These are phyloP conservation scores for Pyrenophora teres DNA, from an alignment of 2,329 filamentous ascomycete species.

Conservation along the genomic window DNA sequence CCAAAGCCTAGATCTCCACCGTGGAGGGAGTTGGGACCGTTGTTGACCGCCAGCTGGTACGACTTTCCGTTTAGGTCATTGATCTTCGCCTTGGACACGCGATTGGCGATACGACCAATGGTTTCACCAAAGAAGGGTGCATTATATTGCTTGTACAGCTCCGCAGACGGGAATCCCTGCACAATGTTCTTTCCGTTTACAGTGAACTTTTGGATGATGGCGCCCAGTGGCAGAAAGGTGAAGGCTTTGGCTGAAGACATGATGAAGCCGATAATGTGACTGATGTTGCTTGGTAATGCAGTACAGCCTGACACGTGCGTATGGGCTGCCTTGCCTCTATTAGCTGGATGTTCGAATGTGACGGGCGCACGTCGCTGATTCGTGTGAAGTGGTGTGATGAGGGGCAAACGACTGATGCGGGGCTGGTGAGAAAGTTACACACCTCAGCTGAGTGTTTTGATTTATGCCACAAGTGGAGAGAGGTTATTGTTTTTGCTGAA, in stretches of 20 bases:
- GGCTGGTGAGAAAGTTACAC: constrained; percentile 19
- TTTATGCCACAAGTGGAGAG: neutral
- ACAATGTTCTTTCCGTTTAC: constrained; percentile 85
- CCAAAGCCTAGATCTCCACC: constrained; percentile 73
- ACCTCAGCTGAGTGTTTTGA: constrained; percentile 16
- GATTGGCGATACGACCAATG: constrained; percentile 83
- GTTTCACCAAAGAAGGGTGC: constrained; percentile 87
- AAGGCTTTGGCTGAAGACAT: constrained; percentile 44
- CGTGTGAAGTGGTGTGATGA: constrained; percentile 14
- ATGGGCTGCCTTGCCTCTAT: constrained; percentile 8
- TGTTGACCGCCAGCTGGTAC: constrained; percentile 75
- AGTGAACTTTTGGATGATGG: constrained; percentile 79
- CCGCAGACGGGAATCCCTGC: constrained; percentile 76
- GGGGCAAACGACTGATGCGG: constrained; percentile 21
- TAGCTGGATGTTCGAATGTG: constrained; percentile 3
- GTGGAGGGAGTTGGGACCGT: constrained; percentile 71
- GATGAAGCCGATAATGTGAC: constrained; percentile 6
- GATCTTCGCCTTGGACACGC: constrained; percentile 74
- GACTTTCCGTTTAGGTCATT: constrained; percentile 71
- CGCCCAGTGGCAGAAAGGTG: constrained; percentile 74
- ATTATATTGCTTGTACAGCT: constrained; percentile 76
- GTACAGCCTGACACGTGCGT: neutral
- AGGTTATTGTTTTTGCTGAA: constrained; percentile 2
- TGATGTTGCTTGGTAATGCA: constrained; percentile 2
- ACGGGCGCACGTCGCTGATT: neutral